Base-by-base conservation (phyloP, 1,284 basidiomycete genomes). In the Sporisorium sorghi region DNA sequence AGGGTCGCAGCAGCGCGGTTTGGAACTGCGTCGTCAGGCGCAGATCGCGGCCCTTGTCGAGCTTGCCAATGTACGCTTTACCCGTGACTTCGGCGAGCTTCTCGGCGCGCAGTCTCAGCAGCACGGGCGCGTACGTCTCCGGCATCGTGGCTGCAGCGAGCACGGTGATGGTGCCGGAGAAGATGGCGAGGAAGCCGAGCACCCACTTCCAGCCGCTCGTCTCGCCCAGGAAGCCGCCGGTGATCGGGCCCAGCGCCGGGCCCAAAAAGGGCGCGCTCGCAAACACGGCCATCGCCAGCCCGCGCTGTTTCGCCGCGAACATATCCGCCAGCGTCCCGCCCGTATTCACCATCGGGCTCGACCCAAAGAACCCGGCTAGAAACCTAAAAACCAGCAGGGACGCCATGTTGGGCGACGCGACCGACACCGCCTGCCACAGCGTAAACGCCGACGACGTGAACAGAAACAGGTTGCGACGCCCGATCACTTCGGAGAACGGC, bases 231-330 rank as follows among this genome's bases (percentile, higher is more conserved):
- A 83, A 85, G 8, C 83, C 79, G 23, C 83, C 80, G 51, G 75
- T 72, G 54, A 85, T 81, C 7, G 85, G 85, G 12, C 83, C 84
- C 10, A 84, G 21, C 12, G 87, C 86, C 19, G 91, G 91, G 8
- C 91, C 91, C 7, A 91, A 90, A 78, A 93, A 93, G 0, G 92
- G 92, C 1, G 91, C 90, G 7, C 91, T 82, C 1, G 89, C 87
- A 76, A 91, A 92, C 52, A 91, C 82, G n/a, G 90, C 89, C 69
- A 92, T 86, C 1, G 91, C 91, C 57, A 89, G 88, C 8, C 91
- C 91, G 48, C 91, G 87, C 43, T 87, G 87, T 63, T 88, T 88
- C 0, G 88, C 87, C 71, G 91, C 90, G 90, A 91, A 93, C 58
- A 88, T 83, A 67, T 87, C 86, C 14, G 90, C 88, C 28, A 92